Evolutionary conservation across 805 yeast genomes (phyloP).

Genomic region (Kodamaea jinghongensis): DNA sequence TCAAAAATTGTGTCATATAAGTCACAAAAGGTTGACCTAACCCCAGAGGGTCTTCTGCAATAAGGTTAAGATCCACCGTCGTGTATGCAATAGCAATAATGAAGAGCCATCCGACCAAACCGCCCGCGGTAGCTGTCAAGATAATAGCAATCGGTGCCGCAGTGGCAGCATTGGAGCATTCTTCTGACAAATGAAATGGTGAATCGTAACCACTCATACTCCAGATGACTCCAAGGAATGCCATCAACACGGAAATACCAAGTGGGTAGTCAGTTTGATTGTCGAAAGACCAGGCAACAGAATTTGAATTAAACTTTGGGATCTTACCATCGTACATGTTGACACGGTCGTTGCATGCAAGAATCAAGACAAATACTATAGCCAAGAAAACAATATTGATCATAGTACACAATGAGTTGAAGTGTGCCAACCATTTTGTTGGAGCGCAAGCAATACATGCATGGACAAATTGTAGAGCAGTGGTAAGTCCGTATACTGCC

Average conservation of each 20-base stretch:
- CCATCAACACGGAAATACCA: slow-evolving; percentile 56
- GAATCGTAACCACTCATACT: slow-evolving; percentile 76
- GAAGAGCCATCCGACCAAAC: slow-evolving; percentile 53
- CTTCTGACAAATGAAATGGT: slow-evolving; percentile 75
- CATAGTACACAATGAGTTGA: slow-evolving; percentile 50
- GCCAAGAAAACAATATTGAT: slow-evolving; percentile 48
- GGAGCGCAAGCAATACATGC: slow-evolving; percentile 51
- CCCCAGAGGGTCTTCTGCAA: slow-evolving; percentile 47
- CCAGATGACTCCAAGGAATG: slow-evolving; percentile 64
- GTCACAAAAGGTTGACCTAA: slow-evolving; percentile 61
- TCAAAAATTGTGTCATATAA: slow-evolving; percentile 49
- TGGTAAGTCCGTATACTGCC: slow-evolving; percentile 49
- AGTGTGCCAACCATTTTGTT: slow-evolving; percentile 51
- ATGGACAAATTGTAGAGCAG: slow-evolving; percentile 49
- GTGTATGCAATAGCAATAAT: slow-evolving; percentile 63
- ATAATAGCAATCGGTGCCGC: slow-evolving; percentile 71
- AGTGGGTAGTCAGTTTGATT: slow-evolving; percentile 64
- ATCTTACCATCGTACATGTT: slow-evolving; percentile 24
- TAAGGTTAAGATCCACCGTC: slow-evolving; percentile 46
- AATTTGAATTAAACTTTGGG: slow-evolving; percentile 49
- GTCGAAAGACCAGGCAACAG: slow-evolving; percentile 51
- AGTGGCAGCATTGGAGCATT: slow-evolving; percentile 58
- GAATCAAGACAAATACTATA: slow-evolving; percentile 52
- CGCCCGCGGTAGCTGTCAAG: slow-evolving; percentile 54
- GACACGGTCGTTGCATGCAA: slow-evolving; percentile 50